A percentile compares a stretch with the other conserved stretches of the same genome.
Conservation (phyloP, 2,329 filamentous ascomycete genomes). For the Paracoccidioides brasiliensis region DNA sequence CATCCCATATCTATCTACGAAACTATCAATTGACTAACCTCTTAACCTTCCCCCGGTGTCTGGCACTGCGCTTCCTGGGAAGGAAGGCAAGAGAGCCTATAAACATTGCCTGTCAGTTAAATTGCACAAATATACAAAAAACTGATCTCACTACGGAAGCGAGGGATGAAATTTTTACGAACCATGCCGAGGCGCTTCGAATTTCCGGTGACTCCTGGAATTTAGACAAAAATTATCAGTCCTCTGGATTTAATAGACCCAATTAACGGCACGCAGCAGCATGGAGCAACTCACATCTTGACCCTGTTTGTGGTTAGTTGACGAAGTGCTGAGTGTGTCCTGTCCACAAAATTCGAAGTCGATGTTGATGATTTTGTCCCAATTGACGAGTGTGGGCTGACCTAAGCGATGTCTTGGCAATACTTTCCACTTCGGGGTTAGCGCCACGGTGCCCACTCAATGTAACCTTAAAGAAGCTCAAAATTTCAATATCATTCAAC, state of each 20-base stretch:
- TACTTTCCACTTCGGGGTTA: slow-evolving; percentile 8
- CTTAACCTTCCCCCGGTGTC: slow-evolving; percentile 97
- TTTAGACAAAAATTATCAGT: slow-evolving; percentile 6
- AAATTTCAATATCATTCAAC: background rate
- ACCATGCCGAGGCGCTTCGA: slow-evolving; percentile 89
- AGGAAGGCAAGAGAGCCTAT: slow-evolving; percentile 65
- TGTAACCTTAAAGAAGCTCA: background rate
- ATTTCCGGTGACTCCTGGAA: slow-evolving; percentile 48
- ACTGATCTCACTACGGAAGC: too few species aligned
- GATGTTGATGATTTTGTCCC: slow-evolving; percentile 25
- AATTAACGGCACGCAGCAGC: background rate
- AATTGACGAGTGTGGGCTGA: slow-evolving; percentile 32
- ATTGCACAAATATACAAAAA: slow-evolving; percentile 17
- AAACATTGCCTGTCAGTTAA: slow-evolving; percentile 16
- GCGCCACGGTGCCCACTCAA: background rate
- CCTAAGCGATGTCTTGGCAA: slow-evolving; percentile 27
- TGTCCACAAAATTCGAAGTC: slow-evolving; percentile 22
- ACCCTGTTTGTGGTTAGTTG: slow-evolving; percentile 36
- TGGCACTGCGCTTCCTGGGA: slow-evolving; percentile 81
- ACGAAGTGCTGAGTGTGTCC: slow-evolving; percentile 30
- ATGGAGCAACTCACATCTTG: slow-evolving; percentile 32
- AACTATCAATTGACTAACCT: slow-evolving; percentile 49
- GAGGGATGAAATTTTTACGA: slow-evolving; percentile 35
- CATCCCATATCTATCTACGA: background rate
- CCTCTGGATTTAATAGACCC: background rate